These are phyloP conservation scores for Candida suzukii DNA, from an alignment of 805 yeast genomes.

Conservation along the genomic window DNA sequence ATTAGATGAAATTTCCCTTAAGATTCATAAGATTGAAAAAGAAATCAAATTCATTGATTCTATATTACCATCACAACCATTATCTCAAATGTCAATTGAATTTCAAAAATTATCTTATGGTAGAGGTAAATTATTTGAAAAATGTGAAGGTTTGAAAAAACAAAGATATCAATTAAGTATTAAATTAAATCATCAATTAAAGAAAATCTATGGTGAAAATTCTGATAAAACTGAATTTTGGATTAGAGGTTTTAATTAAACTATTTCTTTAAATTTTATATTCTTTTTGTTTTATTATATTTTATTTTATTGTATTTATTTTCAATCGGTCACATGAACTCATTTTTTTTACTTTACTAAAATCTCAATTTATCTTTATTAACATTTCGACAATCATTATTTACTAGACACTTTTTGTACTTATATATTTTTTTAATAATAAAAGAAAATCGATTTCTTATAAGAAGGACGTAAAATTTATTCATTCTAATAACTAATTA, in stretches of 20 bases:
- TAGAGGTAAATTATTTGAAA: slow-evolving; percentile 19
- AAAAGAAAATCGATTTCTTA: no score
- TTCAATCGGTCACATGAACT: no score
- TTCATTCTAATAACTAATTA: no score
- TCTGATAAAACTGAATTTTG: slow-evolving; percentile 43
- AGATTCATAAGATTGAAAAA: slow-evolving; percentile 20
- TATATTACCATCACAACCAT: slow-evolving; percentile 15
- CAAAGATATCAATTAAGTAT: slow-evolving; percentile 24
- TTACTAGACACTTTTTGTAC: no score
- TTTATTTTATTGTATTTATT: no score
- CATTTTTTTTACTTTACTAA: no score
- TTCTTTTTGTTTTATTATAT: no score
- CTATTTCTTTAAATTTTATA: neutral
- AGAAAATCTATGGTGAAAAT: slow-evolving; percentile 21
- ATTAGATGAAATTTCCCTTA: slow-evolving; percentile 12
- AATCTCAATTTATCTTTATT: no score
- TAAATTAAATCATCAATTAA: slow-evolving; percentile 18
- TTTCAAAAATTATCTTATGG: slow-evolving; percentile 22
- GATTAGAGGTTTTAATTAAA: slow-evolving; percentile 47
- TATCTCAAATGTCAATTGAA: slow-evolving; percentile 12
- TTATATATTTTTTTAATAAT: no score
- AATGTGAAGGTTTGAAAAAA: slow-evolving; percentile 18
- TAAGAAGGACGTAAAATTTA: no score
- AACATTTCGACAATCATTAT: no score
- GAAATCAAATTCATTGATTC: slow-evolving; percentile 24